Base-by-base conservation (phyloP, 2,329 filamentous ascomycete species). In the Clarireedia hainanense region DNA sequence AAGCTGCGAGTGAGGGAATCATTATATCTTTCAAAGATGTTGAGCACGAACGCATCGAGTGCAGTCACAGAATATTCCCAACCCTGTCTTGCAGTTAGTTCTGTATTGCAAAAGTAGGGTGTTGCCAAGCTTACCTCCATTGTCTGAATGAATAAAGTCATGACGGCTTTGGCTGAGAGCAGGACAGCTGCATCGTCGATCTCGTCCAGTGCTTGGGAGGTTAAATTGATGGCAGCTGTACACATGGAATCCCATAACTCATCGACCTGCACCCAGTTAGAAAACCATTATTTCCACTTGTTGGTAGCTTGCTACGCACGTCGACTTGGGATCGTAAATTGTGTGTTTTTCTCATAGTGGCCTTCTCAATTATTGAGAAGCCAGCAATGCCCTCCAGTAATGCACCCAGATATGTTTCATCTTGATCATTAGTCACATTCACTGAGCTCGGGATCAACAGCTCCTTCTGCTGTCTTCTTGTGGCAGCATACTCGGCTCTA, bases 231-330 rank as follows among this genome's bases (percentile, higher is more conserved):
- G 0, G 89, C 86, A 46, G 86, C 85, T 66, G 91, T 89, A 68
- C 92, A 97, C 89, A 97, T 94, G 0, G 91, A 96, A 66, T 97
- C 92, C 94, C 94, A 99, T 2, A 99, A 76, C 71, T 97, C 94
- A 67, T 99, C 94, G n/a, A 96, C 84, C 88, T 91, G 59, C 24
- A 55, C 24, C n/a, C 20, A 34, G 52, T 68, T 39, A 68, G 61
- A 39, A 39, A 14, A 34, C 24, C 15, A 6, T 20, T 6, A 12
- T 10, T 24, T 20, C 23, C n/a, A 40, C 52, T 7, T 9, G 36
- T 12, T 24, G 46, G 15, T 5, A 55, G 46, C 20, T 15, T 15
- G 5, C 5, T 14, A 67, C 81, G 71, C 70, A 92, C 91, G 74
- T 99, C 94, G 62, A 88, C 82, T 10, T 83, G 75, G 27, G 90